Percentiles rank a stretch among this genome's conserved stretches.
Conservation (phyloP, 768 basidiomycete species). For the Symmetrospora coprosmae region DNA sequence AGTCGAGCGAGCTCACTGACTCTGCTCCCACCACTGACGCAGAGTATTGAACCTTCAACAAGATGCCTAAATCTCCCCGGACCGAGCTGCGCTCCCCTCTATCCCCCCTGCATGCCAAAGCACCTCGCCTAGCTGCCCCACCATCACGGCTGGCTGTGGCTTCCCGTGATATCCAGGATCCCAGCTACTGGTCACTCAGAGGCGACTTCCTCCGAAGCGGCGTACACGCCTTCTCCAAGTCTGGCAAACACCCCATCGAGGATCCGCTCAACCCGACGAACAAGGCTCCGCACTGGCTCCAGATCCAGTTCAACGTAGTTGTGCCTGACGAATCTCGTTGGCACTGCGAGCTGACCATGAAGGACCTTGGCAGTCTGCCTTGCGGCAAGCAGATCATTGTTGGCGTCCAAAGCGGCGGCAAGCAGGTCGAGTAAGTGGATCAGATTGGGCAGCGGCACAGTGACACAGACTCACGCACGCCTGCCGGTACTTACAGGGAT, state of each 20-base stretch:
- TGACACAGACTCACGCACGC: too few species aligned
- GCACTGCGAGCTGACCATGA: slow-evolving; percentile 8
- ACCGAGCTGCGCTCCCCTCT: background rate
- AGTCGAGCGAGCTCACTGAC: too few species aligned
- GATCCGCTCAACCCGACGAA: background rate
- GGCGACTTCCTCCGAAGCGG: slow-evolving; percentile 16
- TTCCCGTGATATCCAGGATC: background rate
- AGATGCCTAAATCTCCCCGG: background rate
- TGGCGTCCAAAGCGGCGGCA: slow-evolving; percentile 7
- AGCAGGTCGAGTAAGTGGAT: background rate
- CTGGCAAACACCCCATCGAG: slow-evolving; percentile 5
- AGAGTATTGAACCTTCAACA: too few species aligned
- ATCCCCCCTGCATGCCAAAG: background rate
- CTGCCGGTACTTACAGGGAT: too few species aligned
- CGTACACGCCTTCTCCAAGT: slow-evolving; percentile 2
- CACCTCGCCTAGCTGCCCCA: background rate
- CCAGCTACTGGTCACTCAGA: background rate
- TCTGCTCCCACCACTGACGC: too few species aligned
- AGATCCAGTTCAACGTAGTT: slow-evolving; percentile 15
- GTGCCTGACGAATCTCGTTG: slow-evolving; percentile 9
- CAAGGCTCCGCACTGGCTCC: slow-evolving; percentile 1
- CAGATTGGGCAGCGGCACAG: too few species aligned
- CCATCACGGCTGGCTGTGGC: background rate
- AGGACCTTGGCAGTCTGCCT: background rate
- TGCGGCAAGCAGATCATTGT: slow-evolving; percentile 1